These are phyloP conservation scores for Mycena sp. DNA, from an alignment of 1,284 basidiomycete genomes.

Conservation along the genomic window DNA sequence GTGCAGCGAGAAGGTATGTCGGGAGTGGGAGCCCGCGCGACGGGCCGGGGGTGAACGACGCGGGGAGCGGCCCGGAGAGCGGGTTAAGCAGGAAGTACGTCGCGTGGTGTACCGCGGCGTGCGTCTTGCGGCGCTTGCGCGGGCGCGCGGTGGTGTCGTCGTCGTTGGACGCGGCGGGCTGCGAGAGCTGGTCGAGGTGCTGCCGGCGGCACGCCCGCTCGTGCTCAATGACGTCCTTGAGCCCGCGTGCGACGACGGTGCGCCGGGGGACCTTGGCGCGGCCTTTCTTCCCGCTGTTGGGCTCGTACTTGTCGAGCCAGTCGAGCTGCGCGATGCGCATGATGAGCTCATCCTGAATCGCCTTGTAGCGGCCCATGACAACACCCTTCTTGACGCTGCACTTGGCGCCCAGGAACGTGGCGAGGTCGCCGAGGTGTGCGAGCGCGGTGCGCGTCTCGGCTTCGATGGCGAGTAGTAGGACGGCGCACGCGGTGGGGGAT, in stretches of 20 bases:
- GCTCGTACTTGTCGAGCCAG: slow-evolving; percentile 67
- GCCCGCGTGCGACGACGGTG: slow-evolving; percentile 65
- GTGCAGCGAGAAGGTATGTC: slow-evolving; percentile 62
- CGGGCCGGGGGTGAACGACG: slow-evolving; percentile 16
- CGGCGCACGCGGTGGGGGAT: slow-evolving; percentile 70
- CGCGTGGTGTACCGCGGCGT: slow-evolving; percentile 55
- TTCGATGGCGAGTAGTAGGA: slow-evolving; percentile 78
- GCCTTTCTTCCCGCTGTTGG: slow-evolving; percentile 53
- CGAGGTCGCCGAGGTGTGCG: slow-evolving; percentile 62
- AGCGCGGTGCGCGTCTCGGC: slow-evolving; percentile 65
- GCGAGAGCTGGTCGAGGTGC: too few species aligned
- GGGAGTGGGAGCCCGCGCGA: slow-evolving; percentile 35
- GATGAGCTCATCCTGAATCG: slow-evolving; percentile 65
- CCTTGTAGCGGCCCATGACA: slow-evolving; percentile 74
- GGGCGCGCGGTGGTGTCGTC: too few species aligned
- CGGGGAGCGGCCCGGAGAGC: slow-evolving; percentile 41
- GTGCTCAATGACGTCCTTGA: slow-evolving; percentile 75
- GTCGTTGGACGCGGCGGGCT: too few species aligned
- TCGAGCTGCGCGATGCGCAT: slow-evolving; percentile 71
- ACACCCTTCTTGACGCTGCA: slow-evolving; percentile 59
- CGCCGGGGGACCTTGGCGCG: slow-evolving; percentile 69
- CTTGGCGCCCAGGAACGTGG: slow-evolving; percentile 60
- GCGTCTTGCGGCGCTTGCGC: slow-evolving; percentile 52
- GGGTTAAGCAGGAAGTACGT: slow-evolving; percentile 67
- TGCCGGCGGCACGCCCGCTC: slow-evolving; percentile 41